Conservation (phyloP, 805 yeast species). For the Kazachstania martiniae region DNA sequence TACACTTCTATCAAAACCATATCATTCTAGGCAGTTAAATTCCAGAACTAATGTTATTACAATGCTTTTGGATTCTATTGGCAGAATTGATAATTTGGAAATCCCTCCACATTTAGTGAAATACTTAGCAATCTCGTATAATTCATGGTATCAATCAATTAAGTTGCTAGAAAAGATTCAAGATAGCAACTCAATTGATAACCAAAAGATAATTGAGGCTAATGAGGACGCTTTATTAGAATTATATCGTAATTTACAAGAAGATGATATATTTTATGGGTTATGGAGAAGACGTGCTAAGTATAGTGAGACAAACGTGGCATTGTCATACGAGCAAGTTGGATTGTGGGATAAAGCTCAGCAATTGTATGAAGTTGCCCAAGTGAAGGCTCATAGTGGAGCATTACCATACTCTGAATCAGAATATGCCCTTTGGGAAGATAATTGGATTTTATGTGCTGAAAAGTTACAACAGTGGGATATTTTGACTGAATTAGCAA, state of each 20-base stretch:
- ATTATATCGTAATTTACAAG: conserved; percentile 77
- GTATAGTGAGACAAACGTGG: conserved; percentile 85
- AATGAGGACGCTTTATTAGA: conserved; percentile 87
- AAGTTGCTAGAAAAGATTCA: conserved; percentile 69
- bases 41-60: conserved; percentile 79
- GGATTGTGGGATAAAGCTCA: conserved; percentile 94
- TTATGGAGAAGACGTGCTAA: conserved; percentile 95
- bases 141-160: conserved; percentile 86
- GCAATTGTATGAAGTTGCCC: conserved; percentile 91
- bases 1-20: conserved; percentile 75
- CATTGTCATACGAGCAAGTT: conserved; percentile 86
- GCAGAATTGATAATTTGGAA: conserved; percentile 58
- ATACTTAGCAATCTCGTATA: conserved; percentile 74
- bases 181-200: conserved; percentile 49
- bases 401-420: conserved; percentile 91
- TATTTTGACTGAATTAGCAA: conserved; percentile 86
- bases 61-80: conserved; percentile 74
- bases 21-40: conserved; percentile 84
- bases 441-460: conserved; percentile 95
- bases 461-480: conserved; percentile 98
- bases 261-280: conserved; percentile 95
- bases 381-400: conserved; percentile 91
- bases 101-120: conserved; percentile 91
- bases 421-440: conserved; percentile 96
- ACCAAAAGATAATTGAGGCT: conserved; percentile 66